These are phyloP conservation scores for Chloropicon primus DNA, from an alignment of 139 green algal species.

Conservation along the genomic window DNA sequence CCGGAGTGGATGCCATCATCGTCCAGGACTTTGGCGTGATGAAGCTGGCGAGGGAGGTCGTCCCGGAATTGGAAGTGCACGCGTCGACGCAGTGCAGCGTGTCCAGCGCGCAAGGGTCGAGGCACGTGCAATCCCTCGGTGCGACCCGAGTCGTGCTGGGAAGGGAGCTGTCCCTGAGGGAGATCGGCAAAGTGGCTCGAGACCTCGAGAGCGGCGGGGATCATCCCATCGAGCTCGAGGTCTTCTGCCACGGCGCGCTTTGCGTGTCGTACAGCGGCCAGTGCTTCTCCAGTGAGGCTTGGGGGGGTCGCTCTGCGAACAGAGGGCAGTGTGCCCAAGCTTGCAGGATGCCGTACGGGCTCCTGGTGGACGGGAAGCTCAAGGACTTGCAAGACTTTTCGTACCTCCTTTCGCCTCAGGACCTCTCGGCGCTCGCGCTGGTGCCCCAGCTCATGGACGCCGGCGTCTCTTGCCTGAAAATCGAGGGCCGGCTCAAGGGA, in stretches of 20 bases:
- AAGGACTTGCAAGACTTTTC: constrained; percentile 41
- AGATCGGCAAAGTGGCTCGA: background rate
- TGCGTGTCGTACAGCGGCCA: constrained; percentile 59
- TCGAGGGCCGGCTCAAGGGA: constrained; percentile 71
- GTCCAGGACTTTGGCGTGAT: constrained; percentile 67
- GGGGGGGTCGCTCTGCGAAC: constrained; percentile 70
- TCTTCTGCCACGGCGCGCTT: constrained; percentile 72
- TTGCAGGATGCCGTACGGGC: constrained; percentile 56
- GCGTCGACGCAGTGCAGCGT: constrained; percentile 60
- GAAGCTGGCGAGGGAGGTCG: constrained; percentile 38
- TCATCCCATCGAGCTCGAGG: constrained; percentile 47
- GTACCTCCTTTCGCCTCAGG: constrained; percentile 66
- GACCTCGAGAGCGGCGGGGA: background rate
- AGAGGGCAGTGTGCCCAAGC: constrained; percentile 71
- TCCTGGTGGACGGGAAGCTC: constrained; percentile 50
- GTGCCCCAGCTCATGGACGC: constrained; percentile 54
- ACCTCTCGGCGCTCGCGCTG: constrained; percentile 46
- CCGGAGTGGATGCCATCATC: constrained; percentile 69
- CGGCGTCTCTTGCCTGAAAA: constrained; percentile 71
- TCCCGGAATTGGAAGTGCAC: constrained; percentile 50
- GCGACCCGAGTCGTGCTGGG: constrained; percentile 62
- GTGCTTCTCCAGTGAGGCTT: constrained; percentile 66
- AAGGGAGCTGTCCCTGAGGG: constrained; percentile 49
- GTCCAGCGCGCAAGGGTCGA: constrained; percentile 40
- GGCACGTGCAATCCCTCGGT: constrained; percentile 26